phyloP scores from a whole-genome alignment of 768 basidiomycete genomes.

The Polyporus arcularius region DNA sequence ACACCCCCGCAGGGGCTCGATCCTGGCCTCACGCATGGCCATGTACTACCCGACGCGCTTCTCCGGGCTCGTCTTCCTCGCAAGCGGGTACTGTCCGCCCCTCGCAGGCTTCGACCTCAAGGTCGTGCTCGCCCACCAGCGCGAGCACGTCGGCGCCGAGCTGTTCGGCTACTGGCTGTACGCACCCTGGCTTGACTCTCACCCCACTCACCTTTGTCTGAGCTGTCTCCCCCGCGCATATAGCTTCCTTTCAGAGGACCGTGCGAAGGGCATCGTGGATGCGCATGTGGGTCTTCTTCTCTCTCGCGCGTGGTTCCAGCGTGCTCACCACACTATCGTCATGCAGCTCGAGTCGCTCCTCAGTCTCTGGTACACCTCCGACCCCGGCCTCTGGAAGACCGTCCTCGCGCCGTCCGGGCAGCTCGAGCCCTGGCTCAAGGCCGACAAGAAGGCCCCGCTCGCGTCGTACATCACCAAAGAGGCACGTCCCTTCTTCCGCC shows the following conservation, averaged over 20 bases:
- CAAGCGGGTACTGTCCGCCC: conserved; percentile 36
- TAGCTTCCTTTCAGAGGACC: conserved; percentile 30
- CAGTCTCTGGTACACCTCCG: conserved; percentile 34
- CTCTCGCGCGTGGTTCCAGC: background rate
- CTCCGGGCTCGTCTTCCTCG: conserved; percentile 39
- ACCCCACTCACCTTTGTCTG: conserved; percentile 1
- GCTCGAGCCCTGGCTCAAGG: conserved; percentile 33
- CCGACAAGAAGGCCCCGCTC: conserved; percentile 27
- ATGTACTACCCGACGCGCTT: conserved; percentile 43
- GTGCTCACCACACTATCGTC: background rate
- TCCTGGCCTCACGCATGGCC: conserved; percentile 37
- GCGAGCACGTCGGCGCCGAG: conserved; percentile 36
- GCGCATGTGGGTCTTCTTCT: conserved; percentile 31
- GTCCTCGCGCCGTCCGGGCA: conserved; percentile 38
- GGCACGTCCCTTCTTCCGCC: conserved; percentile 21
- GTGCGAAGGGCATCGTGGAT: conserved; percentile 35
- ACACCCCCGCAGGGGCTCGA: conserved; percentile 36
- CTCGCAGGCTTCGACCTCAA: conserved; percentile 29
- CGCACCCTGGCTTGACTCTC: background rate
- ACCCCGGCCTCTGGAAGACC: conserved; percentile 37
- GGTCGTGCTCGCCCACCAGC: conserved; percentile 28
- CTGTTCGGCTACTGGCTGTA: conserved; percentile 45
- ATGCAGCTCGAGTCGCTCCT: conserved; percentile 41
- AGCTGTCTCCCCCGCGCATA: background rate
- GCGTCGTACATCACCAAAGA: conserved; percentile 35